These are phyloP conservation scores for Citrus cavaleriei DNA, from an alignment of 345 rosid genomes.

Conservation along the genomic window DNA sequence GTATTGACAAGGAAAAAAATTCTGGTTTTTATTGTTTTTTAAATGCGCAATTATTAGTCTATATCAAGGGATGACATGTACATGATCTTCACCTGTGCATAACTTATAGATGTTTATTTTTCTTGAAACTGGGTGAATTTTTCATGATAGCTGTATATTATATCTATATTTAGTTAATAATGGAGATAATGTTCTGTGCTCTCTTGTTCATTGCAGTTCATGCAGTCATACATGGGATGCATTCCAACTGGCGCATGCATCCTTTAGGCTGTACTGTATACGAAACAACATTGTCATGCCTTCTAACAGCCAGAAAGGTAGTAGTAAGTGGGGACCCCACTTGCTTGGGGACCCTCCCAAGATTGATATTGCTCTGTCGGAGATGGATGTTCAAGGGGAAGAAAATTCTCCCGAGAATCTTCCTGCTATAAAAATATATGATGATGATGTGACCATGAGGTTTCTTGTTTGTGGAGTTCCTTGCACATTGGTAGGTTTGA, in stretches of 20 bases:
- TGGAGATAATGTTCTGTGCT: background rate
- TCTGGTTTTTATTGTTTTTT: background rate
- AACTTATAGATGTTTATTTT: background rate
- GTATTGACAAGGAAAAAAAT: background rate
- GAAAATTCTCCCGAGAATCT: slow-evolving; percentile 69
- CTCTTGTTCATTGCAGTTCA: slow-evolving; percentile 59
- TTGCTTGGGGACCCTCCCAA: slow-evolving; percentile 93
- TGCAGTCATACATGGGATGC: slow-evolving; percentile 92
- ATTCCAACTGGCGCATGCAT: slow-evolving; percentile 84
- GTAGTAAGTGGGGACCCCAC: slow-evolving; percentile 53
- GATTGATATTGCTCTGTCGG: slow-evolving; percentile 64
- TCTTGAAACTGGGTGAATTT: slow-evolving; percentile 3
- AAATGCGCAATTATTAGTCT: background rate
- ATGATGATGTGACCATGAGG: slow-evolving; percentile 81
- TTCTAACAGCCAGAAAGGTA: slow-evolving; percentile 39
- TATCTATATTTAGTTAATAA: background rate
- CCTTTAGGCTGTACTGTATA: slow-evolving; percentile 73
- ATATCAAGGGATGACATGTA: background rate
- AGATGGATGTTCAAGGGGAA: slow-evolving; percentile 61
- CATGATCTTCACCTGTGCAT: background rate
- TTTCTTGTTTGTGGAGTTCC: slow-evolving; percentile 89
- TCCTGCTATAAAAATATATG: slow-evolving; percentile 87
- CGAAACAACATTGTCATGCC: slow-evolving; percentile 32
- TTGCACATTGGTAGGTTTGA: slow-evolving; percentile 51
- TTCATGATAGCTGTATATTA: background rate